phyloP scores from a whole-genome alignment of 2,329 filamentous ascomycete species.

The Fusarium sarcochroum region DNA sequence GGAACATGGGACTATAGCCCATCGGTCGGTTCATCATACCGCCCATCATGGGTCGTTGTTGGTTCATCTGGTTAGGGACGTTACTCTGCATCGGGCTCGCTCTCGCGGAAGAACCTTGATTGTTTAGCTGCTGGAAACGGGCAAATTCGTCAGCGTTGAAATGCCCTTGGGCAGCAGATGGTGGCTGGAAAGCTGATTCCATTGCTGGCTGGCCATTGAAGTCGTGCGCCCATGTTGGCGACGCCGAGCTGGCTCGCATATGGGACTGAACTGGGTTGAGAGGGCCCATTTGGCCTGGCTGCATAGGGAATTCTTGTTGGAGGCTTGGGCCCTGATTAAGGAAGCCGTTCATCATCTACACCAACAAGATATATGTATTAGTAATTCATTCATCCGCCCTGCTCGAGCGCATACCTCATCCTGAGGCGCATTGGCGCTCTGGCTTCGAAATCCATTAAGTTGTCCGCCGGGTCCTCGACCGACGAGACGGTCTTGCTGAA shows the following conservation, averaged over 20 bases:
- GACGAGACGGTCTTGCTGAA: constrained; percentile 90
- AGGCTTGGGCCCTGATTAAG: constrained; percentile 80
- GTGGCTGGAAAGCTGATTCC: constrained; percentile 77
- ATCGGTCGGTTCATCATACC: constrained; percentile 67
- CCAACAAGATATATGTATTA: constrained; percentile 44
- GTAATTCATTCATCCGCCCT: constrained; percentile 44
- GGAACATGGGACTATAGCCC: constrained; percentile 68
- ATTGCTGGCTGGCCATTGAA: constrained; percentile 74
- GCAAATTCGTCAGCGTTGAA: constrained; percentile 91
- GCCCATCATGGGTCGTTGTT: constrained; percentile 74
- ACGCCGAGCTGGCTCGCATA: constrained; percentile 67
- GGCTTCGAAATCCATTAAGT: constrained; percentile 83
- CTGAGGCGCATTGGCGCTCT: constrained; percentile 76
- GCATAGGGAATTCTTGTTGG: constrained; percentile 68
- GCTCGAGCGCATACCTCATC: constrained; percentile 72
- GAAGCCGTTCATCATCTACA: constrained; percentile 92
- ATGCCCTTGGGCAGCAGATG: constrained; percentile 66
- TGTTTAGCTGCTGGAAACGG: constrained; percentile 82
- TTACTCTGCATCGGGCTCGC: constrained; percentile 71
- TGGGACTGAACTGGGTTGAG: constrained; percentile 66
- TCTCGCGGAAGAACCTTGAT: constrained; percentile 65
- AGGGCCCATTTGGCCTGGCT: constrained; percentile 61
- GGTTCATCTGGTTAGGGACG: constrained; percentile 62
- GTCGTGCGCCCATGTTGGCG: constrained; percentile 68
- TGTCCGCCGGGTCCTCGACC: constrained; percentile 79